These are phyloP conservation scores for Pichia gijzeniarum DNA, from an alignment of 805 yeast genomes.

Conservation along the genomic window DNA sequence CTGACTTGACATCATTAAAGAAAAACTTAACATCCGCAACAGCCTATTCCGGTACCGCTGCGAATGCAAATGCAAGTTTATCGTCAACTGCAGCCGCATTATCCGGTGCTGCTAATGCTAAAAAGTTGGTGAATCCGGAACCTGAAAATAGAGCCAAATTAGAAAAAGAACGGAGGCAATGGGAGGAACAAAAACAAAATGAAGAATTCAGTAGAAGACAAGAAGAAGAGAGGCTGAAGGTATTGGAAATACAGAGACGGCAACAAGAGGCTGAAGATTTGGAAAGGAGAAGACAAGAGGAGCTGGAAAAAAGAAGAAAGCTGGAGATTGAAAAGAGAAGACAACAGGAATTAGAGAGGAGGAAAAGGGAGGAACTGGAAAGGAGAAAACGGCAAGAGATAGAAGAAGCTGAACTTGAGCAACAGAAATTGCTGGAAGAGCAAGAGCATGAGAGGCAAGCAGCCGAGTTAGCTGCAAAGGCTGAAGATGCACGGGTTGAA, in stretches of 20 bases:
- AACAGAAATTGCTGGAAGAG: not conserved
- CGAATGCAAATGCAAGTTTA: not conserved
- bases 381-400: constrained; percentile 3
- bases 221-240: not conserved
- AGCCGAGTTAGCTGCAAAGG: too few relatives aligned
- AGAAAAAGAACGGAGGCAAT: constrained; percentile 1
- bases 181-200: constrained; percentile 5
- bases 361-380: constrained; percentile 1
- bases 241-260: not conserved
- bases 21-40: not conserved
- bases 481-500: not conserved
- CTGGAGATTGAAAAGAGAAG: constrained; percentile 1
- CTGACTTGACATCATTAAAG: constrained; percentile 3
- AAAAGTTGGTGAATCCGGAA: constrained; percentile 1
- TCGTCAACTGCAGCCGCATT: constrained; percentile 7
- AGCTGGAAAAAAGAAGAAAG: constrained; percentile 4
- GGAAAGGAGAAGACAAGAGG: constrained; percentile 1
- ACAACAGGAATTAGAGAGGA: constrained; percentile 2
- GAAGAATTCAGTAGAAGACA: not conserved
- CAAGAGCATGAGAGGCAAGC: constrained; percentile 3
- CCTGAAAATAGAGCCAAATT: constrained; percentile 8
- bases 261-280: not conserved
- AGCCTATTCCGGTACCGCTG: too few relatives aligned
- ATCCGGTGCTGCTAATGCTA: constrained; percentile 5
- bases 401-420: not conserved